Evolutionary conservation across 352 stramenopile species (phyloP).

Genomic region (Pythium dissimile): DNA sequence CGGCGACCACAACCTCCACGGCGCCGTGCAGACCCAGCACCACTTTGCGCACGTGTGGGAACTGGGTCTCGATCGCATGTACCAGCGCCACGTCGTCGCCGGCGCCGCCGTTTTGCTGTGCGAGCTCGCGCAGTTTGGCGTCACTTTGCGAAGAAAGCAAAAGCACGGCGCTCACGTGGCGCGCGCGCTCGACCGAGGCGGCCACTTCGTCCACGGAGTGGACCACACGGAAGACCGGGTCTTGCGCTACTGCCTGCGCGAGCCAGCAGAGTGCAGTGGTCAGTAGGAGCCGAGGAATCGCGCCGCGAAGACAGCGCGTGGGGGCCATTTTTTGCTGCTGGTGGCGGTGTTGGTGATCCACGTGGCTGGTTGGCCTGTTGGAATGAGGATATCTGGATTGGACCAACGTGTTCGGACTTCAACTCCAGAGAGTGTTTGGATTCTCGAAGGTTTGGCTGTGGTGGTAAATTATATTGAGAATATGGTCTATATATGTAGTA

Average conservation of each 20-base stretch:
- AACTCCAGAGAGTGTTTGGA: too few relatives aligned
- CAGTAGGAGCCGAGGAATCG: not conserved
- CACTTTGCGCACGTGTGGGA: slow-evolving; percentile 19
- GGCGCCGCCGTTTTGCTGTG: slow-evolving; percentile 1
- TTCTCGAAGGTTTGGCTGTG: not conserved
- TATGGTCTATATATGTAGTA: not conserved
- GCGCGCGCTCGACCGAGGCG: slow-evolving; percentile 9
- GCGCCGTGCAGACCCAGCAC: slow-evolving; percentile 10
- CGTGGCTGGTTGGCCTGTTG: not conserved
- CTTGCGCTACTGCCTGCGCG: not conserved
- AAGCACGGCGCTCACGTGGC: slow-evolving; percentile 17
- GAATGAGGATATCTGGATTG: too few relatives aligned
- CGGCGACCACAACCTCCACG: slow-evolving; percentile 21
- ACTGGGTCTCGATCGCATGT: slow-evolving; percentile 14
- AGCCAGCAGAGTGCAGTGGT: not conserved
- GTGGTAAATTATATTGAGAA: not conserved
- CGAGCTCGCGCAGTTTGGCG: slow-evolving; percentile 8
- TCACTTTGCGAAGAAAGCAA: slow-evolving; percentile 9
- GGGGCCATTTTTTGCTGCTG: too few relatives aligned
- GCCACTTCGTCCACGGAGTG: slow-evolving; percentile 20
- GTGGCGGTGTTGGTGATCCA: too few relatives aligned
- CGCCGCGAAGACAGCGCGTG: too few relatives aligned
- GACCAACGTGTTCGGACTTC: too few relatives aligned
- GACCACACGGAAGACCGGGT: slow-evolving; percentile 15
- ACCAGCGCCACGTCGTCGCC: slow-evolving; percentile 11